Percentiles rank a stretch among this genome's conserved stretches.
phyloP scores from a whole-genome alignment of 306 rosid genomes.

The apple (Malus domestica) region ASM211411v1 NC_041804.1:35035501-35036000 shows the following conservation, averaged over 20 bases:
- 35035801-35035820: constrained; percentile 32
- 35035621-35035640: background rate
- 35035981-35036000: constrained; percentile 13
- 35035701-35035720: background rate
- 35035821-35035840: background rate
- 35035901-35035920: background rate
- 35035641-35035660: background rate
- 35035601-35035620: background rate
- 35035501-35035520: too few species aligned
- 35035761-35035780: constrained; percentile 15
- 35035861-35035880: constrained; percentile 38
- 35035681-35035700: background rate
- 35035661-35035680: background rate
- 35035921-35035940: background rate
- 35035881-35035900: constrained; percentile 40
- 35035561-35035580: background rate
- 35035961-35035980: constrained; percentile 25
- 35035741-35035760: constrained; percentile 22
- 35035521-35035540: too few species aligned
- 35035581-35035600: background rate
- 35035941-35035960: constrained; percentile 26
- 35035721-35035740: background rate
- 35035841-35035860: constrained; percentile 29
- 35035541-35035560: background rate
- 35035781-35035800: constrained; percentile 21